phyloP scores from a whole-genome alignment of 768 basidiomycete species.

The Coprinellus micaceus region DNA sequence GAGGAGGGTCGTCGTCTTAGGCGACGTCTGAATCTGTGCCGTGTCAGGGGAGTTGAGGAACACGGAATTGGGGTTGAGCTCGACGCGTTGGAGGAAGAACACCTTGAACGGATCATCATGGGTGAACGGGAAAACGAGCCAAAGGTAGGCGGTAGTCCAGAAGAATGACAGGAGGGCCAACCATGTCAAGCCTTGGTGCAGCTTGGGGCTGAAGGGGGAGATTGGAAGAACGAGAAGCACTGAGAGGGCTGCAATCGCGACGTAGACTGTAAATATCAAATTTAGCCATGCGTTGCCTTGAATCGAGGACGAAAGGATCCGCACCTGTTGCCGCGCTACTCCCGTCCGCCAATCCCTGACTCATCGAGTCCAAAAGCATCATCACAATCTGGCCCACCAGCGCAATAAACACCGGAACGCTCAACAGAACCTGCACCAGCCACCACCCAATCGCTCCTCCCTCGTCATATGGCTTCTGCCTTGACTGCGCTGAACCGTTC shows the following conservation, averaged over 20 bases:
- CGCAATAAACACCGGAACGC: constrained; percentile 51
- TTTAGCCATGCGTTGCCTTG: background rate
- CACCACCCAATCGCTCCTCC: constrained; percentile 40
- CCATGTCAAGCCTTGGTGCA: constrained; percentile 29
- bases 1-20: constrained; percentile 33
- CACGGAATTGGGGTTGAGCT: constrained; percentile 31
- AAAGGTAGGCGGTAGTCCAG: constrained; percentile 38
- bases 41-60: constrained; percentile 20
- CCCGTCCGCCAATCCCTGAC: constrained; percentile 65
- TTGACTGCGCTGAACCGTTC: background rate
- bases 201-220: constrained; percentile 58
- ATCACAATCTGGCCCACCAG: constrained; percentile 49
- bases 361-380: constrained; percentile 42
- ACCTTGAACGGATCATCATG: constrained; percentile 60
- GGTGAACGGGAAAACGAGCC: constrained; percentile 60
- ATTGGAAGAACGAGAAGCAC: constrained; percentile 55
- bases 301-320: constrained; percentile 18
- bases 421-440: constrained; percentile 55
- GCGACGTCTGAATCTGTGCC: constrained; percentile 12
- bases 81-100: constrained; percentile 63
- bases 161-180: constrained; percentile 39
- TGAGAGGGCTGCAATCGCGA: constrained; percentile 39
- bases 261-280: constrained; percentile 44
- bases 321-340: constrained; percentile 46
- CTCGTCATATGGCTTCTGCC: constrained; percentile 13